Percentiles rank a stretch among this genome's conserved stretches.
Evolutionary conservation across 768 basidiomycete genomes (phyloP).

Genomic region (Phlebiopsis gigantea): DNA sequence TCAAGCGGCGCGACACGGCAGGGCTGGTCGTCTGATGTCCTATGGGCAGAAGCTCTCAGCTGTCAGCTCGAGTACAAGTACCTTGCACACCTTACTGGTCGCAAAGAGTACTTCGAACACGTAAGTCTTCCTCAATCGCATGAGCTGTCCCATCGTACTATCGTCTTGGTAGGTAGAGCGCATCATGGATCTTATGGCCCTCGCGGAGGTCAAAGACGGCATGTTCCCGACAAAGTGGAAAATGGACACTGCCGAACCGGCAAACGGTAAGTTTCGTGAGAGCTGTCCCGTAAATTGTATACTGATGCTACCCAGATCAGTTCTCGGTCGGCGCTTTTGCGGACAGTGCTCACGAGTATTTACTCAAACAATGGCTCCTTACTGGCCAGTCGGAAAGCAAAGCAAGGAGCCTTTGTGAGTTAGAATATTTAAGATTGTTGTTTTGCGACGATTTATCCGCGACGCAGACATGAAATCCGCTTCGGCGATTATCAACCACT

Average conservation of each 20-base stretch:
- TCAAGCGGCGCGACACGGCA: constrained; percentile 37
- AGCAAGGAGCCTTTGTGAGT: constrained; percentile 64
- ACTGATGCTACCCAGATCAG: constrained; percentile 5
- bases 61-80: constrained; percentile 87
- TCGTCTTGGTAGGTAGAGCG: constrained; percentile 35
- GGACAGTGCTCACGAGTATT: constrained; percentile 77
- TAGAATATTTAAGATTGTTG: too few relatives aligned
- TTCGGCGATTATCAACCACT: constrained; percentile 52
- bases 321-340: constrained; percentile 16
- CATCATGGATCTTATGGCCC: constrained; percentile 43
- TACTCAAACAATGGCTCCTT: constrained; percentile 70
- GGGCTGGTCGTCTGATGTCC: constrained; percentile 31
- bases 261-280: constrained; percentile 10
- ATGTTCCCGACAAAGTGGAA: constrained; percentile 21
- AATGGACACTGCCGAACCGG: constrained; percentile 11
- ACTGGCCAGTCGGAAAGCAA: constrained; percentile 57
- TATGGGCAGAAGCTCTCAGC: constrained; percentile 72
- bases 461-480: constrained; percentile 54
- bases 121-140: constrained; percentile 29
- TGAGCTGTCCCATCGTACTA: not conserved
- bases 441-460: not conserved
- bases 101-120: constrained; percentile 52
- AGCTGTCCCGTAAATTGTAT: not conserved
- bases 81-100: constrained; percentile 75
- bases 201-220: constrained; percentile 14